Base-by-base conservation (phyloP, 2,329 filamentous ascomycete species). In the Eurotiales sp. region DNA sequence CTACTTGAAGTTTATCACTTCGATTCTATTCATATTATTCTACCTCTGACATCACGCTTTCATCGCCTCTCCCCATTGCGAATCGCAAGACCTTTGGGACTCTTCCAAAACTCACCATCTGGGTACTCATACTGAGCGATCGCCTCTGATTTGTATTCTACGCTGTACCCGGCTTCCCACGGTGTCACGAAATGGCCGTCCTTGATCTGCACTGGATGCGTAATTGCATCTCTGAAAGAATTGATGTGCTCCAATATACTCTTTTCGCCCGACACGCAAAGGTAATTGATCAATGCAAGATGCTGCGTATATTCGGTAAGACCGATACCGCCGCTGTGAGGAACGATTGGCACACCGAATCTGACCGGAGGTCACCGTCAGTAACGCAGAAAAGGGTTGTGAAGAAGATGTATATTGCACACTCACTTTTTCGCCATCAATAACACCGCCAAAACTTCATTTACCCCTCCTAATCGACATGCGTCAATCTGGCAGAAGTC, bases 251-350 rank as follows among this genome's bases (percentile, higher is more conserved):
- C 90, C 51, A 96, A 75, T 40, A 96, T 82, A 17, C 84, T 88
- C 64, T 84, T 80, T 77, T 90, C 87, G n/a, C 88, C 90, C 54
- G 79, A 86, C 1, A 96, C 89, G 36, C 86, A 86, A 4, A 96
- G 87, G 62, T 95, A 96, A 72, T 96, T 90, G 59, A 96, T 93
- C 12, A 89, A 95, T 71, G 84, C 88, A 55, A 96, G 73, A 71
- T 96, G 90, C 76, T 95, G 89, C 0, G 91, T 96, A 74, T 95
- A 95, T 72, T 96, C 91, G 30, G 90, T 90, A 56, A 96, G 77
- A 6, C 90, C 90, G 2, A 96, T 90, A 58, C 90, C 90, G 17
- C 91, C 90, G 0, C 84, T 89, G 73, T 96, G 90, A 1, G 90
- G 90, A 8, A 96, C 90, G 59, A 95, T 85, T 12, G 90, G 90